phyloP scores from a whole-genome alignment of 2,329 filamentous ascomycete species.

The Nothopassalora personata region DNA sequence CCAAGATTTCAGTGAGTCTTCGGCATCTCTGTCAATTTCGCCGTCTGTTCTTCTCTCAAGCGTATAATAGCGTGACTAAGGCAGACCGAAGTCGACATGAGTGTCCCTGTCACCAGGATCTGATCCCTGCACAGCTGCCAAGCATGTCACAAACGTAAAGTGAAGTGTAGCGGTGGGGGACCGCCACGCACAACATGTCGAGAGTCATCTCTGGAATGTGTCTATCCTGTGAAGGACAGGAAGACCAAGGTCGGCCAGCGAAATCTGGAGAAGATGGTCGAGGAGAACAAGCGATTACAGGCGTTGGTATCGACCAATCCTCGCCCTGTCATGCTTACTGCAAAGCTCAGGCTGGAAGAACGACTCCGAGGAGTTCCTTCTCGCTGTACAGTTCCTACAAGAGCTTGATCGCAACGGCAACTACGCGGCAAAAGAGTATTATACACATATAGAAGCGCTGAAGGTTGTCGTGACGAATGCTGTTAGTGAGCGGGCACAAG shows the following conservation, averaged over 20 bases:
- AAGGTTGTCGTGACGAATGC: conserved; percentile 11
- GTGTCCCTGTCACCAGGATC: background rate
- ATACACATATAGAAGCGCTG: conserved; percentile 36
- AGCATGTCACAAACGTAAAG: conserved; percentile 30
- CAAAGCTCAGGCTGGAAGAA: conserved; percentile 26
- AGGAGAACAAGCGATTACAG: conserved; percentile 30
- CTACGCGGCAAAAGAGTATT: conserved; percentile 40
- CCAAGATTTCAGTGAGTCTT: background rate
- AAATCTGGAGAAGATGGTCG: conserved; percentile 29
- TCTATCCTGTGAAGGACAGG: conserved; percentile 28
- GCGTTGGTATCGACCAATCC: conserved; percentile 25
- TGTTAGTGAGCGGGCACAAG: background rate
- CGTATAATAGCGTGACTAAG: conserved; percentile 16
- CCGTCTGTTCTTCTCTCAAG: conserved; percentile 1
- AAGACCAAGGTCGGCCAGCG: conserved; percentile 31
- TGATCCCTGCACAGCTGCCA: conserved; percentile 18
- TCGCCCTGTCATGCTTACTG: conserved; percentile 42
- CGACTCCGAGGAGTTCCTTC: conserved; percentile 41
- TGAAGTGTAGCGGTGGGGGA: conserved; percentile 33
- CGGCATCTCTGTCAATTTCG: background rate
- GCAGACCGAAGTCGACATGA: no score
- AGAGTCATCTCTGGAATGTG: conserved; percentile 20
- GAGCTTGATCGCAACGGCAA: conserved; percentile 40
- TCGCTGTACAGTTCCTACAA: conserved; percentile 36
- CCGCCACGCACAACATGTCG: conserved; percentile 32